These are phyloP conservation scores for Atractiella rhizophila DNA, from an alignment of 768 basidiomycete genomes.

Conservation along the genomic window DNA sequence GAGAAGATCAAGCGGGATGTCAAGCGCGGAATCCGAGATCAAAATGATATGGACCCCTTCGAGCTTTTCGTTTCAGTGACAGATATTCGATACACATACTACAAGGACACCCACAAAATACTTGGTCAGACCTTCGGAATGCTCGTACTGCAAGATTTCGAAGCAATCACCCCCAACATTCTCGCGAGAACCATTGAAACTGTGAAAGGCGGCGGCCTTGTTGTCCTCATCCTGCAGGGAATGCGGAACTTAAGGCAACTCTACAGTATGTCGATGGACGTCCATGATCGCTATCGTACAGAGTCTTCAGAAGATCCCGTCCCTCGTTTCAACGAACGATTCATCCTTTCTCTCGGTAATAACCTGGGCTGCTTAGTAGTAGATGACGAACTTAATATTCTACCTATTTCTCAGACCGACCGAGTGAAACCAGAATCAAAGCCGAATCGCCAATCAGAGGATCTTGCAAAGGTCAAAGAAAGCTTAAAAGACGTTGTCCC, in stretches of 20 bases:
- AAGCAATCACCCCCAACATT: constrained; percentile 89
- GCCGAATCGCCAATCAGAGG: too few species aligned
- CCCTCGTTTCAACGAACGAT: constrained; percentile 96
- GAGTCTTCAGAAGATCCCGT: constrained; percentile 38
- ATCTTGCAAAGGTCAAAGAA: constrained; percentile 53
- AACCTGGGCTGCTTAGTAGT: constrained; percentile 79
- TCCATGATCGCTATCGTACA: constrained; percentile 80
- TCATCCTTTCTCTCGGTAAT: constrained; percentile 84
- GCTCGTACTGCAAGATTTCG: constrained; percentile 90
- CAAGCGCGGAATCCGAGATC: constrained; percentile 75
- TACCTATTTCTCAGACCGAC: constrained; percentile 84
- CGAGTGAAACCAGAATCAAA: constrained; percentile 45
- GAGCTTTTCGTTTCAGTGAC: constrained; percentile 98
- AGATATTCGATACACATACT: constrained; percentile 91
- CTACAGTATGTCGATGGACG: constrained; percentile 83
- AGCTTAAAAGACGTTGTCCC: constrained; percentile 58
- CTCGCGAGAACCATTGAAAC: constrained; percentile 94
- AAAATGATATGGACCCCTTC: constrained; percentile 87
- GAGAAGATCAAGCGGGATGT: constrained; percentile 89
- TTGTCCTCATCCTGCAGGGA: constrained; percentile 72
- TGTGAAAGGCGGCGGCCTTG: constrained; percentile 62
- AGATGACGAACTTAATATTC: constrained; percentile 91
- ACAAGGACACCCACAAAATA: constrained; percentile 90
- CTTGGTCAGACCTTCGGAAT: constrained; percentile 94
- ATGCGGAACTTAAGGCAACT: constrained; percentile 80